Evolutionary conservation across 2,329 filamentous ascomycete species (phyloP).

Genomic region (Karstenula rhodostoma): DNA sequence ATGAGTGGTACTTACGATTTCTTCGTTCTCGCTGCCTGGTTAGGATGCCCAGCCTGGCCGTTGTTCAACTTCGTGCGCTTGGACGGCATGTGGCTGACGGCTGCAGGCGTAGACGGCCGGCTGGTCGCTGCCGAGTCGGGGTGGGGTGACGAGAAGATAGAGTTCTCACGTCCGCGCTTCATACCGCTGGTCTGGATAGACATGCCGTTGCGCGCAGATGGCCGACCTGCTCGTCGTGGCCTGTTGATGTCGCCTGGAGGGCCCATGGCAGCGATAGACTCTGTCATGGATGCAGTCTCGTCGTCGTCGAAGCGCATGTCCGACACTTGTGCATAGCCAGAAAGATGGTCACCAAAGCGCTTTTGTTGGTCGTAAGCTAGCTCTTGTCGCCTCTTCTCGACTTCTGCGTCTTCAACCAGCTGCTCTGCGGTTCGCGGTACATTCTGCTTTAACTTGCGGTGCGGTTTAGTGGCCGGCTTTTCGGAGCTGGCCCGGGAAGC

Average conservation of each 20-base stretch:
- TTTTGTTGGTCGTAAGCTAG: conserved; percentile 35
- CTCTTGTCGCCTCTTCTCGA: conserved; percentile 34
- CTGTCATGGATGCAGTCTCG: conserved; percentile 47
- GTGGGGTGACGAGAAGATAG: conserved; percentile 42
- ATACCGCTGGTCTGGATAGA: conserved; percentile 21
- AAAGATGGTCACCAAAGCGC: conserved; percentile 31
- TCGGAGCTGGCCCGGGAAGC: conserved; percentile 34
- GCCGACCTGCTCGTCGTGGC: conserved; percentile 39
- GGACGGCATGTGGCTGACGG: conserved; percentile 32
- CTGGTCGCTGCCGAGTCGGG: conserved; percentile 40
- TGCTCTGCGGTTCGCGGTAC: conserved; percentile 38
- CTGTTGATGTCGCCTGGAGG: conserved; percentile 43
- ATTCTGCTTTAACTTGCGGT: conserved; percentile 39
- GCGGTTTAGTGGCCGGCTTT: conserved; percentile 28
- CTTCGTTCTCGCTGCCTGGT: conserved; percentile 43
- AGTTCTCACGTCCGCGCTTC: conserved; percentile 43
- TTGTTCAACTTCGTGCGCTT: conserved; percentile 48
- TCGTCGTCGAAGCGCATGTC: conserved; percentile 49
- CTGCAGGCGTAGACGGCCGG: conserved; percentile 44
- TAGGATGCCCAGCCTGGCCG: conserved; percentile 38
- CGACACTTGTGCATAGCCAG: conserved; percentile 35
- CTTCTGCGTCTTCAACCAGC: conserved; percentile 34
- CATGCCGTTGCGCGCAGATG: conserved; percentile 29
- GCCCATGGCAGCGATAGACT: conserved; percentile 46
- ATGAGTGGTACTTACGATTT: conserved; percentile 45